These are phyloP conservation scores for Botrytis fragariae DNA, from an alignment of 2,329 filamentous ascomycete genomes.

Conservation along the genomic window DNA sequence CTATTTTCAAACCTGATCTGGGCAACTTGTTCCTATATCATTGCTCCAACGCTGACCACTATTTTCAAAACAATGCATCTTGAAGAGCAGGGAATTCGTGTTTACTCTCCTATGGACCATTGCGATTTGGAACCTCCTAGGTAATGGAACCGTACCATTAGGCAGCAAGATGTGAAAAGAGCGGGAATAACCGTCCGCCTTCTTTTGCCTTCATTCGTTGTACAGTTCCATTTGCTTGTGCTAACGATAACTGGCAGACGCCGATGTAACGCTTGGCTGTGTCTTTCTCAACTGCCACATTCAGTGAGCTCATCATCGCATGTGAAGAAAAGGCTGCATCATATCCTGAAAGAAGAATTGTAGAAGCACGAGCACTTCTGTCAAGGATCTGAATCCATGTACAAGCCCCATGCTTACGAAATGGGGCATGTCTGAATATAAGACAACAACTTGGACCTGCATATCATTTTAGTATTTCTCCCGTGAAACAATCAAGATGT, in stretches of 20 bases:
- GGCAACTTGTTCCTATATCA: constrained; percentile 22
- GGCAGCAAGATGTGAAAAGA: constrained; percentile 7
- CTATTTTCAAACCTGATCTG: constrained; percentile 8
- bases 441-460: not conserved
- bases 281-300: not conserved
- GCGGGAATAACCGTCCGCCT: not conserved
- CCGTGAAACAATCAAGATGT: not conserved
- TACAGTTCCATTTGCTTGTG: not conserved
- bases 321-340: constrained; percentile 1
- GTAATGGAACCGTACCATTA: constrained; percentile 2
- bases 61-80: not conserved
- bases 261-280: constrained; percentile 13
- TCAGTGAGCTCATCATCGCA: not conserved
- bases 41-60: constrained; percentile 2
- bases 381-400: not conserved
- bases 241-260: not conserved
- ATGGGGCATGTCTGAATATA: not conserved
- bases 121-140: not conserved
- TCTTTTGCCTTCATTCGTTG: not conserved
- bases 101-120: not conserved
- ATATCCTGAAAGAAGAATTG: not conserved
- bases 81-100: not conserved
- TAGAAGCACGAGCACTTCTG: not conserved
- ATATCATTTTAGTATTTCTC: not conserved
- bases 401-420: constrained; percentile 3